A percentile compares a stretch with the other conserved stretches of the same genome.
Conservation (phyloP, 768 basidiomycete species). For the Coprinellus aureogranulatus region DNA sequence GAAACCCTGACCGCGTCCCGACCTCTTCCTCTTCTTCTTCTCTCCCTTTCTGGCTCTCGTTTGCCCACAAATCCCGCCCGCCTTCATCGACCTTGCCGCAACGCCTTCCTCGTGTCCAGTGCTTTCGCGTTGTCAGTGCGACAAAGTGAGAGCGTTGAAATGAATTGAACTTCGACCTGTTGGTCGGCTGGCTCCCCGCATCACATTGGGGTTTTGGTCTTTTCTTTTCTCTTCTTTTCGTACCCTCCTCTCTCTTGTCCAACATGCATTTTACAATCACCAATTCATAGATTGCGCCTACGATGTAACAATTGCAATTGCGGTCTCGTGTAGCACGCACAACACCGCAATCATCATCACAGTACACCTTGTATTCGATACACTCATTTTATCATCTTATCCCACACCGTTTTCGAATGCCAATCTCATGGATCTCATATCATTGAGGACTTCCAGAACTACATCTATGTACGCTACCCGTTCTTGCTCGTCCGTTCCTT, state of each 20-base stretch:
- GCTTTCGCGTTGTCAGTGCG: not conserved
- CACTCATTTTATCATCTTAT: constrained; percentile 5
- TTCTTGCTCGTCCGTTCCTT: too few species aligned
- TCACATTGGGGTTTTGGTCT: not conserved
- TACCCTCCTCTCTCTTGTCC: constrained; percentile 18
- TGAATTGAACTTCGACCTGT: constrained; percentile 12
- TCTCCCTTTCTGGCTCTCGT: constrained; percentile 17
- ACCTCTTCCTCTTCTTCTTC: constrained; percentile 7
- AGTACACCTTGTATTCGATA: constrained; percentile 15
- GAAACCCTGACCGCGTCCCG: constrained; percentile 64
- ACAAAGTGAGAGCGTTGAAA: constrained; percentile 6
- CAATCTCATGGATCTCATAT: too few species aligned
- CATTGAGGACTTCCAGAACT: too few species aligned
- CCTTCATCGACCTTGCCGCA: constrained; percentile 4
- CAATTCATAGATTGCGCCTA: constrained; percentile 1
- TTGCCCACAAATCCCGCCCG: constrained; percentile 14
- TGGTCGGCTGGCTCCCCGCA: not conserved
- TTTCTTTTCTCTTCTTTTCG: not conserved
- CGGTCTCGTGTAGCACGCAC: constrained; percentile 10
- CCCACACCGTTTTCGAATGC: too few species aligned
- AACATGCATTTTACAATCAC: constrained; percentile 36
- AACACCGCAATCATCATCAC: constrained; percentile 21
- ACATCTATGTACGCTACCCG: too few species aligned
- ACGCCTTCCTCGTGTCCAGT: not conserved
- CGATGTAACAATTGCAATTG: constrained; percentile 19